Conservation (phyloP, 805 yeast species). For the Nakazawaea peltata region DNA sequence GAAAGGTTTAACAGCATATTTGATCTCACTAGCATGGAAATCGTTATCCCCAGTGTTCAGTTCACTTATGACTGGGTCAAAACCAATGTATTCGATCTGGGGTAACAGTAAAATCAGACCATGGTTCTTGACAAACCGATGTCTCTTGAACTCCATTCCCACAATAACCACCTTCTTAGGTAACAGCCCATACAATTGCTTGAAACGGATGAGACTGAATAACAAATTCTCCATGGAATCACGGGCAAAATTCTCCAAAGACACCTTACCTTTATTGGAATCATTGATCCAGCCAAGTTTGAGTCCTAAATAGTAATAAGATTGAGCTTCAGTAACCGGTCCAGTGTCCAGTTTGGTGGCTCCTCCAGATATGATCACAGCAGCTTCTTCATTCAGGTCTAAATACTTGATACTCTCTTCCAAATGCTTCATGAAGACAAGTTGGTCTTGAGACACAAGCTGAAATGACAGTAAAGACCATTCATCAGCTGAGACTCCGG, state of each 20-base stretch:
- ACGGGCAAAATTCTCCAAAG: slow-evolving; percentile 64
- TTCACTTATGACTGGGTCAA: slow-evolving; percentile 39
- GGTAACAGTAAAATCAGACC: slow-evolving; percentile 41
- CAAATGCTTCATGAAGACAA: slow-evolving; percentile 58
- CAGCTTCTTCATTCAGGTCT: slow-evolving; percentile 19
- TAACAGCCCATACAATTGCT: slow-evolving; percentile 34
- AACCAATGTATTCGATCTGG: slow-evolving; percentile 42
- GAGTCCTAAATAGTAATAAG: slow-evolving; percentile 42
- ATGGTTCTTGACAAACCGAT: slow-evolving; percentile 50
- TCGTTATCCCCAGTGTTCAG: background rate
- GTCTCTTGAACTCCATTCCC: slow-evolving; percentile 69
- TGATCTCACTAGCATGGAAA: slow-evolving; percentile 31
- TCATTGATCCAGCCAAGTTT: slow-evolving; percentile 20
- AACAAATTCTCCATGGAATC: slow-evolving; percentile 76
- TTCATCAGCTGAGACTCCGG: slow-evolving; percentile 41
- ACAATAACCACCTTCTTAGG: slow-evolving; percentile 50
- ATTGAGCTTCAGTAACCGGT: slow-evolving; percentile 50
- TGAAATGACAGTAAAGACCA: slow-evolving; percentile 71
- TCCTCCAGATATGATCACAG: slow-evolving; percentile 47
- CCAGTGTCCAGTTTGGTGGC: slow-evolving; percentile 54
- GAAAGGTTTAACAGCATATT: slow-evolving; percentile 47
- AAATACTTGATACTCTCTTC: slow-evolving; percentile 31
- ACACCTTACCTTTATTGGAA: slow-evolving; percentile 18
- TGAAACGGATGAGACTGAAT: slow-evolving; percentile 47
- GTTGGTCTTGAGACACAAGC: slow-evolving; percentile 59